Evolutionary conservation across 1,139 yeast species (phyloP), one percentile per base, ranked within the genome.

Genomic region (Candida freyschussii): DNA sequence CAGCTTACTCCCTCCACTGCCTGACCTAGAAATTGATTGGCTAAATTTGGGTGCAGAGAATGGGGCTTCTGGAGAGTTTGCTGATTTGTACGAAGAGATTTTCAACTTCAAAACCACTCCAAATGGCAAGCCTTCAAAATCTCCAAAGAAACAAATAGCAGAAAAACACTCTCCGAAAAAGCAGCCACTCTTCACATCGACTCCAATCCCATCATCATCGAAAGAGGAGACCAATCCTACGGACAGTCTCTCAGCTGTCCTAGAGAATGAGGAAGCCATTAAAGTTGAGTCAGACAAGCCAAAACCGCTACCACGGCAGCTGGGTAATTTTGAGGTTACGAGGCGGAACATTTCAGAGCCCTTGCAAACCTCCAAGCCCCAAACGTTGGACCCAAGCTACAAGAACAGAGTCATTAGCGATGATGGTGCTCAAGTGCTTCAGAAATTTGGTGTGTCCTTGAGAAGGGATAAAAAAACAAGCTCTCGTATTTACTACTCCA

Each of bases 361-460:
- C 4, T 22, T 22, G 8, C 33, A 39, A 13, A 34, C 19, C 2
- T 27, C 35, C 10, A 42, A 33, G 21, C 29, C 32, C n/a, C 37
- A 36, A 7, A 48, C 53, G 4, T 26, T 50, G n/a, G 55, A 51
- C 32, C 55, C 55, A 14, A 47, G 34, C 13, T 43, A 36, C 21
- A 41, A 40, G 13, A 35, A 34, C 6, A 47, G 45, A 23, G 39
- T 45, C 4, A 41, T 50, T 9, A 56, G 55, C 33, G 56, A 55
- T n/a, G 57, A 59, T 39, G 61, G 68, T 28, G 54, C 59, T 3
- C 60, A 60, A 30, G 70, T 69, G 1, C 58, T 71, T 36, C 64
- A 63, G 33, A 64, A 59, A 39, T 52, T 69, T 30, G 76, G 77
- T 4, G 66, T 70, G 27, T 65, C 62, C 16, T 46, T 68, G 17